Percentiles rank a stretch among this genome's conserved stretches.
Conservation (phyloP, 2,329 filamentous ascomycete genomes). For the Moelleriella libera region DNA sequence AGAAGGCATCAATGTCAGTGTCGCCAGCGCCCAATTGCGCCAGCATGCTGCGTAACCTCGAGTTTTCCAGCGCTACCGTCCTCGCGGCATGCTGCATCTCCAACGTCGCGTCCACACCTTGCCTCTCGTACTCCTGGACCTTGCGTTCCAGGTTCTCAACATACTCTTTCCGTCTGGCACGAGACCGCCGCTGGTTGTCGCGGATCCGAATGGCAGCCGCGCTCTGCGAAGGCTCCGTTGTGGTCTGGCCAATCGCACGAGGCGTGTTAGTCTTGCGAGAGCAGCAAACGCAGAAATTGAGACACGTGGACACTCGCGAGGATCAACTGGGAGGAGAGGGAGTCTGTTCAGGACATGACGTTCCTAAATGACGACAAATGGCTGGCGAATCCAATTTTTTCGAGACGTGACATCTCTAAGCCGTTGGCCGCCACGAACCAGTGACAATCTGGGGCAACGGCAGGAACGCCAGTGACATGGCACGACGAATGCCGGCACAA, state of each 20-base stretch:
- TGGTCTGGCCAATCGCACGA: neutral
- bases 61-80: slow-evolving; percentile 33
- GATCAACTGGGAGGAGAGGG: neutral
- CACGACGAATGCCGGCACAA: neutral
- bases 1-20: slow-evolving; percentile 25
- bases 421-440: neutral
- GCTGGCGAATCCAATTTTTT: neutral
- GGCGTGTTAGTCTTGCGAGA: neutral
- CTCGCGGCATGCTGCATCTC: slow-evolving; percentile 40
- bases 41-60: slow-evolving; percentile 27
- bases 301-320: neutral
- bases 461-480: neutral
- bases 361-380: neutral
- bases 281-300: neutral
- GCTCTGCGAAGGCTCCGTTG: slow-evolving; percentile 11
- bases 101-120: slow-evolving; percentile 31
- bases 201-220: slow-evolving; percentile 25
- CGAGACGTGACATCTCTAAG: neutral
- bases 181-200: slow-evolving; percentile 38
- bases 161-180: slow-evolving; percentile 35
- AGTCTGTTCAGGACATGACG: neutral
- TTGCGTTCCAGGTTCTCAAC: slow-evolving; percentile 31
- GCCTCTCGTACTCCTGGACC: slow-evolving; percentile 31
- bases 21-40: slow-evolving; percentile 21
- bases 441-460: neutral